Evolutionary conservation across 345 rosid species (phyloP).

Genomic region (Euphorbia tirucalli): DNA sequence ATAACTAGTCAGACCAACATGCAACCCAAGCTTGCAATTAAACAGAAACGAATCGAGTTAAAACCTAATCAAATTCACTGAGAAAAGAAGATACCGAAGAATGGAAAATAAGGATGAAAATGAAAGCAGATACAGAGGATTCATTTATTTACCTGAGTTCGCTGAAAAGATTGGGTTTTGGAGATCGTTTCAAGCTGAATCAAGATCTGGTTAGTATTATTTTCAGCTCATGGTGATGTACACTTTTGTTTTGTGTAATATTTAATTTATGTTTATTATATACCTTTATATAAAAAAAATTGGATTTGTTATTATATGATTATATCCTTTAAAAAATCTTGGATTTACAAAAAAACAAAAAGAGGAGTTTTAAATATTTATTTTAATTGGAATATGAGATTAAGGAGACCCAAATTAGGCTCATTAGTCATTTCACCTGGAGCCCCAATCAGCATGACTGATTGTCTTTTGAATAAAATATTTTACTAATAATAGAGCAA

Average conservation of each 20-base stretch:
- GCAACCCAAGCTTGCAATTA: not conserved
- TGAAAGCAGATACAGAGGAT: too few species aligned
- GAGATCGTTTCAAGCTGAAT: not conserved
- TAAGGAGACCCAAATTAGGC: too few species aligned
- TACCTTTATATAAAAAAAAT: not conserved
- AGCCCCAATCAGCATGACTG: too few species aligned
- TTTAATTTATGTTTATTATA: too few species aligned
- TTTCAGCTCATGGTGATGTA: not conserved
- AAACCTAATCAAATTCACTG: not conserved
- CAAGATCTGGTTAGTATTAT: slow-evolving; percentile 5
- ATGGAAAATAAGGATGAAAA: not conserved
- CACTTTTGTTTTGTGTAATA: too few species aligned
- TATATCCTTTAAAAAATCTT: not conserved
- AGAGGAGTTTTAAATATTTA: too few species aligned
- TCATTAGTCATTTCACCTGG: too few species aligned
- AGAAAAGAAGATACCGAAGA: not conserved
- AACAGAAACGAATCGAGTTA: not conserved
- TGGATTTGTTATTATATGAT: not conserved
- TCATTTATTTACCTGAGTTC: not conserved
- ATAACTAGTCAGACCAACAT: not conserved
- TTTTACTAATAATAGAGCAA: too few species aligned
- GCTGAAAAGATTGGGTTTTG: not conserved
- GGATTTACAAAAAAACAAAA: too few species aligned
- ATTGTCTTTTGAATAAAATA: too few species aligned
- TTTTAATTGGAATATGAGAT: too few species aligned